A percentile compares a stretch with the other conserved stretches of the same genome.
Conservation (phyloP, 2,329 filamentous ascomycete species). For the Didymella pinodella region DNA sequence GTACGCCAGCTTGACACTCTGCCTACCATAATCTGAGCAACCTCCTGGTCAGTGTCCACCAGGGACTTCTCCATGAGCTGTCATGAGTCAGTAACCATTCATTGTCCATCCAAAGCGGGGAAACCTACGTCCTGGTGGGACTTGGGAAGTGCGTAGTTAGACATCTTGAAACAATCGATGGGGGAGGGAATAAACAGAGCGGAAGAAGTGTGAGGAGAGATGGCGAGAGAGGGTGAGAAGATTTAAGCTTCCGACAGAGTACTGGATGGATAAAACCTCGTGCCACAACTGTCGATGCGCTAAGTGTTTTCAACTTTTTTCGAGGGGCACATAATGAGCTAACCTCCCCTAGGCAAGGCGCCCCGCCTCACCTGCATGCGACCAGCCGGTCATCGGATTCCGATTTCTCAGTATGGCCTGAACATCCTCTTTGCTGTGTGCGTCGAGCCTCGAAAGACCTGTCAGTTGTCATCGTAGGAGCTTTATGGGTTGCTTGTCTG, state of each 20-base stretch:
- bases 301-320: slow-evolving; percentile 35
- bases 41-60: slow-evolving; percentile 89
- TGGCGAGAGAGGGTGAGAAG: slow-evolving; percentile 17
- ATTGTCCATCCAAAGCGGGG: slow-evolving; percentile 29
- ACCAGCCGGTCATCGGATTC: slow-evolving; percentile 39
- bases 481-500: slow-evolving; percentile 11
- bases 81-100: slow-evolving; percentile 49
- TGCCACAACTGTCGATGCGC: slow-evolving; percentile 19
- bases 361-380: slow-evolving; percentile 20
- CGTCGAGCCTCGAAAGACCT: neutral
- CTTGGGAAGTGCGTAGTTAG: slow-evolving; percentile 69
- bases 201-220: slow-evolving; percentile 13
- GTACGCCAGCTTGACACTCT: neutral
- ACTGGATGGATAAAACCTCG: slow-evolving; percentile 23
- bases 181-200: neutral
- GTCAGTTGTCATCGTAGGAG: neutral
- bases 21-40: slow-evolving; percentile 95
- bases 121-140: slow-evolving; percentile 70
- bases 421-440: slow-evolving; percentile 2
- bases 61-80: slow-evolving; percentile 97
- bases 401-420: slow-evolving; percentile 15
- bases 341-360: slow-evolving; percentile 31
- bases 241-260: slow-evolving; percentile 26
- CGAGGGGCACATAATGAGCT: slow-evolving; percentile 28
- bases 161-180: slow-evolving; percentile 39